phyloP scores from a whole-genome alignment of 2,329 filamentous ascomycete genomes.

The Trichoderma sp. region DNA sequence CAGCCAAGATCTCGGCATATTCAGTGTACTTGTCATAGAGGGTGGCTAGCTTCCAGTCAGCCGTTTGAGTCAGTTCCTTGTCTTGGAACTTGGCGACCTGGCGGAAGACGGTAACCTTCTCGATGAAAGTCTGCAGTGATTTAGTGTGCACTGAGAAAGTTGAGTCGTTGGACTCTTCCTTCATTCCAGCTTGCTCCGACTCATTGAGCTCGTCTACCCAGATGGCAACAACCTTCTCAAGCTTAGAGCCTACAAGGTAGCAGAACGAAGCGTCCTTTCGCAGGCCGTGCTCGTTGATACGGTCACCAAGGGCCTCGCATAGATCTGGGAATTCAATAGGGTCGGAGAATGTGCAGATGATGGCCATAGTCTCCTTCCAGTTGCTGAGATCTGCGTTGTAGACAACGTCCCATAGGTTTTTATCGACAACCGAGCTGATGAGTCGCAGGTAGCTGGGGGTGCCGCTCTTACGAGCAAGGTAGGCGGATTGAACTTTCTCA shows the following conservation, averaged over 20 bases:
- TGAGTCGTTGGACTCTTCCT: slow-evolving; percentile 71
- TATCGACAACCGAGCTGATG: slow-evolving; percentile 87
- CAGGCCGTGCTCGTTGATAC: slow-evolving; percentile 76
- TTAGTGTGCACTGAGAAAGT: slow-evolving; percentile 90
- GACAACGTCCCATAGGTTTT: slow-evolving; percentile 97
- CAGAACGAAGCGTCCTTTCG: slow-evolving; percentile 95
- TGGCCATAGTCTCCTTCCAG: slow-evolving; percentile 98
- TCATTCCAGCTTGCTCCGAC: slow-evolving; percentile 73
- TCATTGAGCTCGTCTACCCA: slow-evolving; percentile 92
- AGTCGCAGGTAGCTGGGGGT: slow-evolving; percentile 91
- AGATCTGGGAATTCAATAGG: slow-evolving; percentile 90
- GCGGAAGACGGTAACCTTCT: slow-evolving; percentile 97
- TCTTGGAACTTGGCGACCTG: slow-evolving; percentile 92
- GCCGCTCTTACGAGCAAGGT: slow-evolving; percentile 79
- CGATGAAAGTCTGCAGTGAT: slow-evolving; percentile 89
- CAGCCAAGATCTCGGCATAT: slow-evolving; percentile 92
- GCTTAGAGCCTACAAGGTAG: slow-evolving; percentile 90
- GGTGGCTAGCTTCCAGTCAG: slow-evolving; percentile 84
- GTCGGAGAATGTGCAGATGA: slow-evolving; percentile 92
- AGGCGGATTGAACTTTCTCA: slow-evolving; percentile 90
- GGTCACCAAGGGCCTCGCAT: slow-evolving; percentile 91
- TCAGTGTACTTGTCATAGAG: slow-evolving; percentile 96
- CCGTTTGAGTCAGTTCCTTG: slow-evolving; percentile 67
- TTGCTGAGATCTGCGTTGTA: slow-evolving; percentile 91
- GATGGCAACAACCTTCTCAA: slow-evolving; percentile 95